Conservation (phyloP, 1,139 yeast genomes). For the Pichia sp. region DNA sequence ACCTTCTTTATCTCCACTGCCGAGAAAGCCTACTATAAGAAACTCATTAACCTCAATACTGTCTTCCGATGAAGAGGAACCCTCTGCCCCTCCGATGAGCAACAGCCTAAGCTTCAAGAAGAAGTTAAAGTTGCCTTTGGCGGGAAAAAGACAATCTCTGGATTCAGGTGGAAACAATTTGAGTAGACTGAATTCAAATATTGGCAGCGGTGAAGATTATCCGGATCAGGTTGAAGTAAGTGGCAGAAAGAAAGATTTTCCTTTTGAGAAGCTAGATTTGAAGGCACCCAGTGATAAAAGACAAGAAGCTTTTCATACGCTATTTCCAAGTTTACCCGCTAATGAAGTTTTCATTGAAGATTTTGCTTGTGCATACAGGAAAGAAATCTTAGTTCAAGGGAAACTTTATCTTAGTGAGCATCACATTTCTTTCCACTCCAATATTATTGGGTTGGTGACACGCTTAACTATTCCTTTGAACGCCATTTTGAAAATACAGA, state of each 20-base stretch:
- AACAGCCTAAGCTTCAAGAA: constrained; percentile 15
- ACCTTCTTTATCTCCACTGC: constrained; percentile 9
- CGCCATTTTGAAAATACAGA: constrained; percentile 68
- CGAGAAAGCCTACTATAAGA: constrained; percentile 13
- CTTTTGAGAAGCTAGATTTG: constrained; percentile 21
- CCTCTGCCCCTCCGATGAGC: constrained; percentile 7
- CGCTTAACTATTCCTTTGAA: constrained; percentile 60
- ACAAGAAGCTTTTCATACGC: constrained; percentile 58
- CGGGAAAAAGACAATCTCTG: constrained; percentile 6
- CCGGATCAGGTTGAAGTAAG: neutral
- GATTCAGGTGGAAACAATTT: constrained; percentile 2
- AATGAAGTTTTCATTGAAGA: constrained; percentile 58
- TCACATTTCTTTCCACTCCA: constrained; percentile 64
- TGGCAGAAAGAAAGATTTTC: constrained; percentile 13
- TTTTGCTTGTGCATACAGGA: constrained; percentile 63
- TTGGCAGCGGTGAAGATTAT: constrained; percentile 2
- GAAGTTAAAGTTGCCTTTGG: constrained; percentile 13
- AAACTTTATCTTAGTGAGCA: constrained; percentile 58
- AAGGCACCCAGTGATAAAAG: constrained; percentile 38
- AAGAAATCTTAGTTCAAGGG: constrained; percentile 71
- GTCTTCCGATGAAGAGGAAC: constrained; percentile 10
- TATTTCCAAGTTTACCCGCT: constrained; percentile 52
- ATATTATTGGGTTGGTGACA: constrained; percentile 71
- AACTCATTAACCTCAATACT: constrained; percentile 8
- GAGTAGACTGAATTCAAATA: constrained; percentile 1